Evolutionary conservation across 129 eudicot species (phyloP), one percentile per base, ranked within the genome.

Genomic region (Helianthus tuberosus): DNA sequence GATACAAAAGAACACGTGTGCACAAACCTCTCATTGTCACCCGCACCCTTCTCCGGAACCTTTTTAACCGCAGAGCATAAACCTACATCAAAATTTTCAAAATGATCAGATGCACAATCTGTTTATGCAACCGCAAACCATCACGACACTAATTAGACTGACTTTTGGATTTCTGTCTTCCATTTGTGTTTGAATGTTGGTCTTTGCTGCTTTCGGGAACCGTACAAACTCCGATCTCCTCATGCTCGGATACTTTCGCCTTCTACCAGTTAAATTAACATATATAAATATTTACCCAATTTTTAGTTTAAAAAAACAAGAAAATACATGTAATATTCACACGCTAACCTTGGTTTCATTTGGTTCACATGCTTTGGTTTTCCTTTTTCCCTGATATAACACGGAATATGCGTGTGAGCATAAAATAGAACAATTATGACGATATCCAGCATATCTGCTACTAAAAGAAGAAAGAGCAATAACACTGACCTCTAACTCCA

Each of bases 401-500:
- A 77, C 23, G 62, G 41, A 23, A 8, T 13, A 20, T 17, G 16
- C 15, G 55, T 32, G 70, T 64, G 64, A 75, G 48, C 23, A 27
- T 44, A 3, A 14, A 10, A 36, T 35, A 36, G 5, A 38, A 6
- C 10, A 32, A 27, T 60, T n/a, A n/a, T n/a, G n/a, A 25, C 29
- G 29, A 25, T 25, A 29, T 10, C 36, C 41, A 27, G 9, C 60
- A 57, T 48, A 63, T 39, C 47, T 27, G 49, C 64, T 35, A 43
- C 58, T 55, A 70, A 8, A 75, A 8, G 10, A 27, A 61, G 16
- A 68, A 41, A 68, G 23, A 54, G 38, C 15, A 50, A 51, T 32
- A n/a, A 62, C 58, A 52, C 85, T 73, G 73, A 90, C 96, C 92
- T 85, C 78, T 65, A 78, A 61, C 69, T 84, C 85, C 55, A 81